Conservation (phyloP, 2,329 filamentous ascomycete species). For the Trichothecium sympodiale region DNA sequence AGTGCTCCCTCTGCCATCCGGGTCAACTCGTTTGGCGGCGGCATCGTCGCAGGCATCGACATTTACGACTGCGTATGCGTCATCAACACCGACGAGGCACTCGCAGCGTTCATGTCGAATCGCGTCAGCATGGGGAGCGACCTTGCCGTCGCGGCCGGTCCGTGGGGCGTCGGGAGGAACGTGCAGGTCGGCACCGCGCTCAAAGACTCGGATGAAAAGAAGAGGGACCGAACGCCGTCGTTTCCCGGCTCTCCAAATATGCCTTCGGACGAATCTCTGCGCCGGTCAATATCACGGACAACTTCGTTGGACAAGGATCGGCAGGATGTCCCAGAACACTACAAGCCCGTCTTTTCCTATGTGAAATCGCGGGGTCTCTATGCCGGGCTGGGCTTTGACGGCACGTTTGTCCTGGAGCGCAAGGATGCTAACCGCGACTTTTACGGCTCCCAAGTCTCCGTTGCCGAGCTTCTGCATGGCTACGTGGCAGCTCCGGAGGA, state of each 20-base stretch:
- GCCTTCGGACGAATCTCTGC: not conserved
- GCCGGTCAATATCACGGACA: not conserved
- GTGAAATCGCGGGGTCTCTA: slow-evolving; percentile 86
- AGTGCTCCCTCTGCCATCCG: slow-evolving; percentile 74
- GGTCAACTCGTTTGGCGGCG: slow-evolving; percentile 67
- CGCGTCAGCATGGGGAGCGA: slow-evolving; percentile 71
- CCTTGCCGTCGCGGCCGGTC: slow-evolving; percentile 61
- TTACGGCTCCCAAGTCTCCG: slow-evolving; percentile 52
- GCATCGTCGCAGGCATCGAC: slow-evolving; percentile 72
- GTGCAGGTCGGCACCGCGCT: slow-evolving; percentile 42
- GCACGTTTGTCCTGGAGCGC: slow-evolving; percentile 75
- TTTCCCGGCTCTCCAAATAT: not conserved
- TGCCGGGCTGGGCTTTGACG: slow-evolving; percentile 76
- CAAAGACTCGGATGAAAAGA: slow-evolving; percentile 12
- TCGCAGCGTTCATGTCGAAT: slow-evolving; percentile 65
- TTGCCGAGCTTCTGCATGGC: slow-evolving; percentile 37
- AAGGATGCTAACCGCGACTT: slow-evolving; percentile 83
- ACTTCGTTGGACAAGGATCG: no score
- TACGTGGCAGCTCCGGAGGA: slow-evolving; percentile 14
- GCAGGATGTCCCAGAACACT: no score
- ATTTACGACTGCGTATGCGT: slow-evolving; percentile 85
- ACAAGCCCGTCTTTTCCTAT: slow-evolving; percentile 47
- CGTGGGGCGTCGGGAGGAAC: slow-evolving; percentile 59
- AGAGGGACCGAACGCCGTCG: not conserved
- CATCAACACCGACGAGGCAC: slow-evolving; percentile 66